Evolutionary conservation across 2,329 filamentous ascomycete species (phyloP).

Genomic region (Daldinia sp.): DNA sequence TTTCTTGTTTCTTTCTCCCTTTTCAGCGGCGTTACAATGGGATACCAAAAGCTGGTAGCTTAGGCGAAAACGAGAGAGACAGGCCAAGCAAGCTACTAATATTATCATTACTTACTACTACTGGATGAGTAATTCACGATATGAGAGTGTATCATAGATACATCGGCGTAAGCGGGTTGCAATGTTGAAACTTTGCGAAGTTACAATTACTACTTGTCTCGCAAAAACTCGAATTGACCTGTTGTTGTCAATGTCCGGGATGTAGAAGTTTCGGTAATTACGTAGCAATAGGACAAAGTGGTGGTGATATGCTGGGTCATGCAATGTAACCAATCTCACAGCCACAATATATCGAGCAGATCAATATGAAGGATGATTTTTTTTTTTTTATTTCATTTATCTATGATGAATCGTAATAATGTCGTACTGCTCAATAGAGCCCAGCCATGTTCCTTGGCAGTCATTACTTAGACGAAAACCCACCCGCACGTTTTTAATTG

Average conservation of each 20-base stretch:
- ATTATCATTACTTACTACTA: slow-evolving; percentile 16
- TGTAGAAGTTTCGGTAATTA: slow-evolving; percentile 2
- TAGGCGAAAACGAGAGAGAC: slow-evolving; percentile 36
- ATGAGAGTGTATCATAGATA: slow-evolving; percentile 46
- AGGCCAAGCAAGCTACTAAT: slow-evolving; percentile 24
- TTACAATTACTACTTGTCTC: slow-evolving; percentile 18
- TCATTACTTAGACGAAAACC: slow-evolving; percentile 33
- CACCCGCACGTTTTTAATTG: slow-evolving; percentile 27
- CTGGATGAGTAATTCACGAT: slow-evolving; percentile 37
- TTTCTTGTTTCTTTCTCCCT: slow-evolving; percentile 14
- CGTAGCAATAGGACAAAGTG: neutral
- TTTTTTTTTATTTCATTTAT: slow-evolving; percentile 34
- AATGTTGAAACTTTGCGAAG: slow-evolving; percentile 39
- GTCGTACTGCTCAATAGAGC: slow-evolving; percentile 28
- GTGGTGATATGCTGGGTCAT: neutral
- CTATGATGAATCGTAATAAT: slow-evolving; percentile 31
- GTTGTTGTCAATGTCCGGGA: neutral
- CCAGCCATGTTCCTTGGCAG: slow-evolving; percentile 32
- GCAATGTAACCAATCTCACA: slow-evolving; percentile 7
- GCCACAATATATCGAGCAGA: neutral
- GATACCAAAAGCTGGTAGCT: slow-evolving; percentile 45
- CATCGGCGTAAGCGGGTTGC: slow-evolving; percentile 40
- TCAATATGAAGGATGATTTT: slow-evolving; percentile 12
- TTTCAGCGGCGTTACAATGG: slow-evolving; percentile 46
- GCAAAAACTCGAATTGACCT: neutral